Base-by-base conservation (phyloP, 2,329 filamentous ascomycete species). In the Endocalyx cinctus region DNA sequence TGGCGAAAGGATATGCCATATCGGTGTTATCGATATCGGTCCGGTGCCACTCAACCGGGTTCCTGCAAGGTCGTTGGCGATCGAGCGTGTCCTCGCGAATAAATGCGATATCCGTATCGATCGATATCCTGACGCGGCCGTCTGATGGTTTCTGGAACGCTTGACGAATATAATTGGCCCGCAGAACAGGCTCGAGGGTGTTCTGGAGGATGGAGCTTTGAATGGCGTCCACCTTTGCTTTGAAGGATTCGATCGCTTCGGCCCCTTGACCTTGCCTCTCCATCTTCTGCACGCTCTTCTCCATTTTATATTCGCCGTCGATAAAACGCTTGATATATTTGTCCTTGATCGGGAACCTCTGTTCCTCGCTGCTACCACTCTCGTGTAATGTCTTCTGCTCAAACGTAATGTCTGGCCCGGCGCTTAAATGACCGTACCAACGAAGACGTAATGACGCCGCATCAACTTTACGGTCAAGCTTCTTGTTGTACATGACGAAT, bases 141-240 rank as follows among this genome's bases (percentile, higher is more conserved):
- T 98, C 89, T 11, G 86, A 79, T 5, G 92, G 92, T 46, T 95
- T 95, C 62, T 98, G 92, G 67, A 97, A 98, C 1, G 92, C 92
- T 1, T 88, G 94, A 42, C 92, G 84, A 25, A 82, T 85, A 59
- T 97, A 97, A 63, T 94, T 95, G 42, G 92, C 92, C 31, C 92
- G 80, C 33, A 98, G 62, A 19, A 95, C 75, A 5, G 92, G 92
- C 55, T 90, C 79, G 12, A 98, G 69, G 35, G 84, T 74, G 51
- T 86, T 78, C 29, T 84, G 73, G 51, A 78, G 76, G 56, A 96
- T 79, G 50, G 94, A 90, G 1, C 71, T 67, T 57, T 95, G 87
- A 25, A 97, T 85, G 39, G 82, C 77, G 29, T 79, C 69, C 12
- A 90, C 84, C 3, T 84, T 82, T 22, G 70, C 69, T 58, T 83